Evolutionary conservation across 306 rosid species (phyloP).

Genomic region (Cyamopsis tetragonoloba): DNA sequence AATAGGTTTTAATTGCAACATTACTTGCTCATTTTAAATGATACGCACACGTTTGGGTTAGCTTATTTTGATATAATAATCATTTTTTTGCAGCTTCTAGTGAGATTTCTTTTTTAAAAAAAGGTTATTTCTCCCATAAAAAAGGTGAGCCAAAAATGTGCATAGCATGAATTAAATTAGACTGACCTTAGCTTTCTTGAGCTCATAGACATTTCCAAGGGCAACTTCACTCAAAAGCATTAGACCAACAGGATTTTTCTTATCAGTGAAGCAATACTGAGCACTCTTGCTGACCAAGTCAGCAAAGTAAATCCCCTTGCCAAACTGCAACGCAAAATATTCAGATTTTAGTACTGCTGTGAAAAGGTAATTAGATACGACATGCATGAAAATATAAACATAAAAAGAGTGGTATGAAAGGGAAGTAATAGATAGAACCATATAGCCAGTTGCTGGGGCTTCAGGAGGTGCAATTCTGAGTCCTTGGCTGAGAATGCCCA

Average conservation of each 20-base stretch:
- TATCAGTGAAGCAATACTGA: constrained; percentile 96
- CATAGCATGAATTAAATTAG: constrained; percentile 23
- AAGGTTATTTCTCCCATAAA: not conserved
- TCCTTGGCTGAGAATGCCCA: constrained; percentile 96
- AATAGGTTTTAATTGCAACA: constrained; percentile 2
- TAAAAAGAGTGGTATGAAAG: not conserved
- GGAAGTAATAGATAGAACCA: constrained; percentile 47
- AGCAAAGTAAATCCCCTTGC: constrained; percentile 94
- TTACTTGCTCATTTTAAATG: constrained; percentile 15
- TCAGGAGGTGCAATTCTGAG: constrained; percentile 98
- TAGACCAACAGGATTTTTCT: constrained; percentile 81
- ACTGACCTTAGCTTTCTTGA: constrained; percentile 77
- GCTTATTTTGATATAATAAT: not conserved
- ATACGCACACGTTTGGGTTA: not conserved
- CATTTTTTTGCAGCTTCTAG: not conserved
- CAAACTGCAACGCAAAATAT: constrained; percentile 65
- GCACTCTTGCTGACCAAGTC: constrained; percentile 96
- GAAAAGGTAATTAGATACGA: not conserved
- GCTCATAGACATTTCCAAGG: constrained; percentile 78
- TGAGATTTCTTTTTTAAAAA: not conserved
- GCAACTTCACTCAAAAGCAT: constrained; percentile 95
- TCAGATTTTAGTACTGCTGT: constrained; percentile 3
- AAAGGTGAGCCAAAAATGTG: not conserved
- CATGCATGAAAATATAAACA: not conserved
- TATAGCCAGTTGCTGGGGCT: constrained; percentile 97